Evolutionary conservation across 108 stramenopile genomes (phyloP).

Genomic region (Aurantiochytrium sp.): DNA sequence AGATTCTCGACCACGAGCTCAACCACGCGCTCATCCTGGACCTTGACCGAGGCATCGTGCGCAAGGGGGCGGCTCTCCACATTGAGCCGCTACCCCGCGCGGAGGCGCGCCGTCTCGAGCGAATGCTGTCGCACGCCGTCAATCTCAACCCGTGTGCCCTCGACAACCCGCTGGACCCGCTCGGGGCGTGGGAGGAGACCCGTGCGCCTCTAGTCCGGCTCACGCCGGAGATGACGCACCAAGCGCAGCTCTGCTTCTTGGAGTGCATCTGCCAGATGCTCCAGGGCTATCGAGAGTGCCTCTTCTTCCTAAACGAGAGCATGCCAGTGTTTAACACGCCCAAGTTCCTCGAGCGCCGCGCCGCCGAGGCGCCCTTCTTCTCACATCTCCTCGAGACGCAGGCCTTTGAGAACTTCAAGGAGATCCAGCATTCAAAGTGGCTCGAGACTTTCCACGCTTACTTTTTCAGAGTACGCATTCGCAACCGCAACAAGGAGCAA

Average conservation of each 20-base stretch:
- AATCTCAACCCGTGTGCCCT: not conserved
- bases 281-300: conserved; percentile 19
- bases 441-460: not conserved
- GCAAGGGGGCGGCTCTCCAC: not conserved
- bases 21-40: not conserved
- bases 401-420: conserved; percentile 16
- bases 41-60: not conserved
- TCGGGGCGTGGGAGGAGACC: not conserved
- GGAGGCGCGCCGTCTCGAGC: conserved; percentile 11
- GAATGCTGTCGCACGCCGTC: not conserved
- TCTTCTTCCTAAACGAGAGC: conserved; percentile 19
- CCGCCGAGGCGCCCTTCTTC: not conserved
- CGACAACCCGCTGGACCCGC: not conserved
- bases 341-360: conserved; percentile 13
- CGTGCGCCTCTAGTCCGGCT: not conserved
- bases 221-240: not conserved
- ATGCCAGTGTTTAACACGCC: conserved; percentile 31
- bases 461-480: conserved; percentile 20
- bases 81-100: not conserved
- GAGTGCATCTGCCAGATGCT: conserved; percentile 11
- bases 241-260: not conserved
- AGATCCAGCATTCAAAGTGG: not conserved
- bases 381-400: not conserved
- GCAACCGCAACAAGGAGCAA: not conserved
- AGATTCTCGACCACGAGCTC: conserved; percentile 6